phyloP scores from a whole-genome alignment of 2,329 filamentous ascomycete species.

The Ophiostoma sp. region DNA sequence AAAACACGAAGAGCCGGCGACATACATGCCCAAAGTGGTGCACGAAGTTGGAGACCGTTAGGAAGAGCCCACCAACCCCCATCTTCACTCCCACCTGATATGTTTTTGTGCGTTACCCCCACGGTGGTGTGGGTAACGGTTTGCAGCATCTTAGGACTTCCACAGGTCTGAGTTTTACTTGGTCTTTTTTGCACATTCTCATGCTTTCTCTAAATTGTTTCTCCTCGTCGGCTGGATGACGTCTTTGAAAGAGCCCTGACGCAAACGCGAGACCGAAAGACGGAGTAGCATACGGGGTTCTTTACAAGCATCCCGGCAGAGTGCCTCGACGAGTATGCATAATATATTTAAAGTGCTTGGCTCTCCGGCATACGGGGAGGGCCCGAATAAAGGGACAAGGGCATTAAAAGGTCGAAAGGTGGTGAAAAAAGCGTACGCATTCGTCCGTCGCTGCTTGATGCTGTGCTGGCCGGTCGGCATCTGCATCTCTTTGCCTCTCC shows the following conservation, averaged over 20 bases:
- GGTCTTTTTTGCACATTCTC: neutral
- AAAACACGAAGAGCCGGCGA: neutral
- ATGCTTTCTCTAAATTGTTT: neutral
- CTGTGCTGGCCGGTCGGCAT: neutral
- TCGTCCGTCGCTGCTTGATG: neutral
- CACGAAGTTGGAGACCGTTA: neutral
- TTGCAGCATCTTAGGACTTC: too few species aligned
- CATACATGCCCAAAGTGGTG: neutral
- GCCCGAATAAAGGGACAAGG: neutral
- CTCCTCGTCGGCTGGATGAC: neutral
- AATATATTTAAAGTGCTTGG: neutral
- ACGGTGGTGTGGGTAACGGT: too few species aligned
- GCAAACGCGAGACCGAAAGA: neutral
- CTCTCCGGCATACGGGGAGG: neutral
- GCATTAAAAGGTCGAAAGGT: too few species aligned
- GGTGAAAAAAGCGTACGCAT: neutral
- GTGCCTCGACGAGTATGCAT: neutral
- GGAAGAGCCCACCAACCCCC: neutral
- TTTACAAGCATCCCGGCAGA: neutral
- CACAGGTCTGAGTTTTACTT: neutral
- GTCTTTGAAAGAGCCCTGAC: neutral
- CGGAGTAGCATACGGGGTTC: neutral
- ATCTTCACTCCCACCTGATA: constrained; percentile 9
- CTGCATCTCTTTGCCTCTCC: neutral
- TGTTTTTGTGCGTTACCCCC: neutral